Evolutionary conservation across 768 basidiomycete genomes (phyloP), one percentile per base, ranked within the genome.

Genomic region (Suillus discolor): DNA sequence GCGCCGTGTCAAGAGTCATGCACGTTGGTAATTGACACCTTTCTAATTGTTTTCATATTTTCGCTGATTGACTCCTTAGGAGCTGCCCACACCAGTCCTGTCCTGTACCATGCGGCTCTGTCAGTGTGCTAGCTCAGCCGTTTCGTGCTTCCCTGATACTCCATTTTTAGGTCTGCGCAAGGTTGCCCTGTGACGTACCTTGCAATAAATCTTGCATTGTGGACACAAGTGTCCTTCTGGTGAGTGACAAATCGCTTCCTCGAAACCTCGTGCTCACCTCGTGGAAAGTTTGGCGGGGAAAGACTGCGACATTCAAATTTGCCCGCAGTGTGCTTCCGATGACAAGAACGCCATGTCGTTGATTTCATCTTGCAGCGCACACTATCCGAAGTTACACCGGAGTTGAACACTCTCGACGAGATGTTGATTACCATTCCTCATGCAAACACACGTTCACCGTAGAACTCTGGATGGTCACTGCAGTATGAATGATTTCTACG

Each of bases 381-480:
- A 1, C 74, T 91, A 6, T 74, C 67, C 3, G 88, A 90, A 0
- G 71, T 90, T 38, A 73, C 81, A 4, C 74, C 77, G 7, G 77
- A 82, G 20, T 59, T 67, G 16, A 78, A 72, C 5, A 73, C 77
- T 3, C 57, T 85, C 38, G 84, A 86, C 65, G 83, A 87, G 44
- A 72, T 85, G 13, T 69, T 87, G 61, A 87, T 91, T 70, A 88
- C 89, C 1, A 79, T 90, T 49, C 85, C 0, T 76, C 76, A 20
- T 92, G 91, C 71, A 68, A 82, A 0, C 91, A 92, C 72, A 74
- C 83, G 2, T 91, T 92, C 72, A 91, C 91, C 0, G 84, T 90
- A 18, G 89, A 89, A 89, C 88, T 0, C 79, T 92, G 23, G 90
- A 92, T 68, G 90, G 89, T 0, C 77, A 81, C 51, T 86, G 84